These are phyloP conservation scores for Brassica juncea DNA, from an alignment of 345 rosid species.

Conservation along the genomic window DNA sequence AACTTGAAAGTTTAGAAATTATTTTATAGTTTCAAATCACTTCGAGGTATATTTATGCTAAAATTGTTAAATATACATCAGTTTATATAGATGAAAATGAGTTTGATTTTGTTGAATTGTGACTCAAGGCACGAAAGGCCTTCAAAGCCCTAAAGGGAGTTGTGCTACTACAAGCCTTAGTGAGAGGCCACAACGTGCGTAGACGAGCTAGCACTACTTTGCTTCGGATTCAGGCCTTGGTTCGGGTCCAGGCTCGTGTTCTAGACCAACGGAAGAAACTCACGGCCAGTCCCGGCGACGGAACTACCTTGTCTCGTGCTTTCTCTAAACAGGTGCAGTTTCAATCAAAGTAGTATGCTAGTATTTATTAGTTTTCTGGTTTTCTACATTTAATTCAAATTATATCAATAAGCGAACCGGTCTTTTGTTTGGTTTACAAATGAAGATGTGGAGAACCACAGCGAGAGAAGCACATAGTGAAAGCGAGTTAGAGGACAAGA, in stretches of 20 bases:
- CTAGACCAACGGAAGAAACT: conserved; percentile 58
- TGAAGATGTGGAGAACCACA: conserved; percentile 52
- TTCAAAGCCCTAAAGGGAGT: conserved; percentile 70
- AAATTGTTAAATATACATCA: neutral
- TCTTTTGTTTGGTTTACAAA: neutral
- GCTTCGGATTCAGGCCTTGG: conserved; percentile 70
- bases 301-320: conserved; percentile 52
- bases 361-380: neutral
- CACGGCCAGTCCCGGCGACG: conserved; percentile 44
- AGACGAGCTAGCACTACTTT: conserved; percentile 69
- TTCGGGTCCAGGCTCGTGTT: conserved; percentile 69
- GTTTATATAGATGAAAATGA: neutral
- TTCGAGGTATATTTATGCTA: neutral
- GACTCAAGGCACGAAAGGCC: conserved; percentile 74
- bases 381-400: neutral
- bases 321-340: conserved; percentile 61
- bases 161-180: conserved; percentile 89
- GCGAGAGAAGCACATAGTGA: conserved; percentile 46
- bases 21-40: neutral
- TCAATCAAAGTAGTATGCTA: neutral
- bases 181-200: conserved; percentile 81
- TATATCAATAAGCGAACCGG: neutral
- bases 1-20: neutral
- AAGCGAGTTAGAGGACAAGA: conserved; percentile 54
- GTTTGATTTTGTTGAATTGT: conserved; percentile 30